Conservation (phyloP, 2,329 filamentous ascomycete species). For the Botrytis galanthina region DNA sequence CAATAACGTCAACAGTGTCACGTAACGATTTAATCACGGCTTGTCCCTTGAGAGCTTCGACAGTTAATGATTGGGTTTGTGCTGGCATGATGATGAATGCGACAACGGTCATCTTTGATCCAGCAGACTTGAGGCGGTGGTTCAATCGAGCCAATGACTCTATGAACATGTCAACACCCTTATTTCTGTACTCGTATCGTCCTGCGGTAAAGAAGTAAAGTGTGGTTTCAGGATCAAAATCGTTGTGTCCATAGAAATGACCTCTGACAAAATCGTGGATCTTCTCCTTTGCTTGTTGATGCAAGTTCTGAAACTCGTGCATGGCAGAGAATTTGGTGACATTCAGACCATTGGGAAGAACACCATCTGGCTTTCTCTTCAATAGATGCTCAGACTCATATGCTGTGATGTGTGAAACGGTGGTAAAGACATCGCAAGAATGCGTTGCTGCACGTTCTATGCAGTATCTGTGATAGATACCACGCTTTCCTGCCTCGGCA, state of each 20-base stretch:
- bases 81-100: slow-evolving; percentile 99
- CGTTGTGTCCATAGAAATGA: slow-evolving; percentile 97
- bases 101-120: slow-evolving; percentile 90
- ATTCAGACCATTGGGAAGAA: slow-evolving; percentile 93
- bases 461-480: slow-evolving; percentile 98
- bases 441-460: slow-evolving; percentile 94
- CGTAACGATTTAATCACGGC: slow-evolving; percentile 95
- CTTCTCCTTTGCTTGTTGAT: slow-evolving; percentile 94
- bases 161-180: slow-evolving; percentile 99
- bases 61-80: slow-evolving; percentile 89
- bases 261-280: slow-evolving; percentile 98
- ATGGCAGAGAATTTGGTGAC: slow-evolving; percentile 98
- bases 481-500: slow-evolving; percentile 92
- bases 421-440: slow-evolving; percentile 94
- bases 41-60: slow-evolving; percentile 93
- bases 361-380: slow-evolving; percentile 96
- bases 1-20: slow-evolving; percentile 90
- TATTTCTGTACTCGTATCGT: slow-evolving; percentile 96
- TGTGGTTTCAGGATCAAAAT: slow-evolving; percentile 95
- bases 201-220: slow-evolving; percentile 97
- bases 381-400: slow-evolving; percentile 97
- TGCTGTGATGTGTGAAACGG: slow-evolving; percentile 96
- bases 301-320: slow-evolving; percentile 98
- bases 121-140: slow-evolving; percentile 79
- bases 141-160: slow-evolving; percentile 93